Evolutionary conservation across 768 basidiomycete genomes (phyloP).

Genomic region (Leucocoprinus sp.): DNA sequence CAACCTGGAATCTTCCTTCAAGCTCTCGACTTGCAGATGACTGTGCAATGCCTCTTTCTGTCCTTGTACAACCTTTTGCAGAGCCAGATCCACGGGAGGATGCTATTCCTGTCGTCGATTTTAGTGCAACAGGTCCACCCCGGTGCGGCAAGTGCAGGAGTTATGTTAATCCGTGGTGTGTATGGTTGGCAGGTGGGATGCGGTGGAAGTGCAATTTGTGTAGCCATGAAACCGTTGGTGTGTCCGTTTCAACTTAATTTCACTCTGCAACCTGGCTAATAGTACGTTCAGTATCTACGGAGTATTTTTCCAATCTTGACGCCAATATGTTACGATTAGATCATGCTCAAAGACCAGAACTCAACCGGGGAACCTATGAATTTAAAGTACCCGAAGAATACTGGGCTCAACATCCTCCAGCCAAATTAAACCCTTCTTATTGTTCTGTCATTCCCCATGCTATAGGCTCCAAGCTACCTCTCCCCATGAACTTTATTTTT

Average conservation of each 20-base stretch:
- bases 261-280: slow-evolving; percentile 9
- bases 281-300: slow-evolving; percentile 50
- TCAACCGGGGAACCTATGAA: slow-evolving; percentile 88
- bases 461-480: slow-evolving; percentile 42
- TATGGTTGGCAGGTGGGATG: slow-evolving; percentile 73
- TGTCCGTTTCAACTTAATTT: slow-evolving; percentile 19
- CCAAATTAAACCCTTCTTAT: slow-evolving; percentile 44
- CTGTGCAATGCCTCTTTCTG: slow-evolving; percentile 77
- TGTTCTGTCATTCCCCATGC: slow-evolving; percentile 41
- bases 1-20: slow-evolving; percentile 84
- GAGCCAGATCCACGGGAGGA: slow-evolving; percentile 74
- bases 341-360: slow-evolving; percentile 73
- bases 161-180: slow-evolving; percentile 93
- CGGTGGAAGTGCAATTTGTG: slow-evolving; percentile 95
- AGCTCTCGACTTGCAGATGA: slow-evolving; percentile 72
- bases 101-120: slow-evolving; percentile 68
- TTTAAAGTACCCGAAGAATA: slow-evolving; percentile 79
- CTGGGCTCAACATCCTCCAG: slow-evolving; percentile 69
- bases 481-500: slow-evolving; percentile 73
- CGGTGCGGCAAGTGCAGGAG: slow-evolving; percentile 80
- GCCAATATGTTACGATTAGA: slow-evolving; percentile 72
- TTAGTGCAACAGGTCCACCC: slow-evolving; percentile 65
- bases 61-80: slow-evolving; percentile 87
- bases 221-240: slow-evolving; percentile 75
- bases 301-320: slow-evolving; percentile 83